phyloP scores from a whole-genome alignment of 169 alveolate genomes.

The Hepatocystis sp. region DNA sequence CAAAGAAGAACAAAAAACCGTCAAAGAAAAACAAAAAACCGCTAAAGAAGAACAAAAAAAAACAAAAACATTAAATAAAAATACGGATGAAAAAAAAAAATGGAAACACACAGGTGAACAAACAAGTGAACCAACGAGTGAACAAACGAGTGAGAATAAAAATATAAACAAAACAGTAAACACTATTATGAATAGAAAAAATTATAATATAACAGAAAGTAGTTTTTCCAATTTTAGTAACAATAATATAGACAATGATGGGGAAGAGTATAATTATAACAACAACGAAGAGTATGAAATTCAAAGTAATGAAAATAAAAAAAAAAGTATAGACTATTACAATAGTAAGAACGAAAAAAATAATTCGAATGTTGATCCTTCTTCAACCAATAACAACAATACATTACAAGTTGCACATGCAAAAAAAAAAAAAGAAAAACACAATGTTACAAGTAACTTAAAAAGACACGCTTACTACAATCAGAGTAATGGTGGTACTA shows the following conservation, averaged over 20 bases:
- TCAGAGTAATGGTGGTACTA: background rate
- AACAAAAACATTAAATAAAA: no score
- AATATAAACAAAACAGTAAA: no score
- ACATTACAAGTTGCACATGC: background rate
- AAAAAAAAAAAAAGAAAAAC: constrained; percentile 11
- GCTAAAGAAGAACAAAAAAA: no score
- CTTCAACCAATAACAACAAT: background rate
- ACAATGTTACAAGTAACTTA: constrained; percentile 20
- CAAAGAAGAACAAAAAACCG: background rate
- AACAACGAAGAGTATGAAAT: background rate
- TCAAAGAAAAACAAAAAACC: background rate
- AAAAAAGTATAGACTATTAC: no score
- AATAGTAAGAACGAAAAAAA: background rate
- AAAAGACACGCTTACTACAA: constrained; percentile 71
- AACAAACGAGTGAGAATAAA: no score
- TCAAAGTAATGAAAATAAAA: background rate
- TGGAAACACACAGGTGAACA: no score
- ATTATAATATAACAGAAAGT: background rate
- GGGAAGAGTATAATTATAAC: background rate
- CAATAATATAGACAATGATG: background rate
- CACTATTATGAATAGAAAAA: no score
- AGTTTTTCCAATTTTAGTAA: background rate
- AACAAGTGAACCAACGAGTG: no score
- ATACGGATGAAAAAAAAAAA: no score
- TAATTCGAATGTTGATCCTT: background rate